Evolutionary conservation across 768 basidiomycete species (phyloP).

Genomic region (Gloeopeniophorella convolvens): DNA sequence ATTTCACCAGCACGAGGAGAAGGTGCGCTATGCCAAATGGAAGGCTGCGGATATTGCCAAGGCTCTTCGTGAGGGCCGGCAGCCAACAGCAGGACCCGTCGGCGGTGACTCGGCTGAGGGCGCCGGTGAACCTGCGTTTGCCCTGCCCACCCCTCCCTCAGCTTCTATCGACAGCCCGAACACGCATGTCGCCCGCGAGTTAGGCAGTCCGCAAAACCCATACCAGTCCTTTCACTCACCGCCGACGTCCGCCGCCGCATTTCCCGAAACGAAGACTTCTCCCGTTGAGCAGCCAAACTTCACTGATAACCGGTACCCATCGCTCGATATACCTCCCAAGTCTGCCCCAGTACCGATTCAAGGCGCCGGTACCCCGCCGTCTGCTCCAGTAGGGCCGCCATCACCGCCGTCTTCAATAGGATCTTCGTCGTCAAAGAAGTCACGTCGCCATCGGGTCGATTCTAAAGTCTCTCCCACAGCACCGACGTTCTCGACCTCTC

Average conservation of each 20-base stretch:
- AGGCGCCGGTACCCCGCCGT: not conserved
- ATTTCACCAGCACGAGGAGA: constrained; percentile 67
- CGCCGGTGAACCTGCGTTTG: constrained; percentile 16
- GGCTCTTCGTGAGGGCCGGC: constrained; percentile 89
- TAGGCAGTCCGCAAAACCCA: not conserved
- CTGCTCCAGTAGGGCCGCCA: not conserved
- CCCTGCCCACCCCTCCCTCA: constrained; percentile 24
- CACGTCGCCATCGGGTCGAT: not conserved
- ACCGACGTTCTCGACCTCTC: not conserved
- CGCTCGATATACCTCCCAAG: not conserved
- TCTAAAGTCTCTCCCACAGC: not conserved
- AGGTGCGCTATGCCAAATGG: constrained; percentile 94
- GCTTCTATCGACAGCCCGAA: not conserved
- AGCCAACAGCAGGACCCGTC: constrained; percentile 74
- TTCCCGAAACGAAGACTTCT: not conserved
- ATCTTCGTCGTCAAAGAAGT: constrained; percentile 3
- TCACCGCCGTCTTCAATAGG: constrained; percentile 3
- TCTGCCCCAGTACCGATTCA: constrained; percentile 14
- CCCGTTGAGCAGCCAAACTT: not conserved
- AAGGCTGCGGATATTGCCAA: constrained; percentile 94
- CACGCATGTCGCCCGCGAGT: constrained; percentile 1
- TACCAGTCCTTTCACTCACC: not conserved
- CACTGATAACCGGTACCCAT: not conserved
- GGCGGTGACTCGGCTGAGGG: constrained; percentile 32
- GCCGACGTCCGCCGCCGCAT: not conserved